Evolutionary conservation across 2,329 filamentous ascomycete genomes (phyloP), one percentile per base, ranked within the genome.

Genomic region (Diaporthe australafricana): DNA sequence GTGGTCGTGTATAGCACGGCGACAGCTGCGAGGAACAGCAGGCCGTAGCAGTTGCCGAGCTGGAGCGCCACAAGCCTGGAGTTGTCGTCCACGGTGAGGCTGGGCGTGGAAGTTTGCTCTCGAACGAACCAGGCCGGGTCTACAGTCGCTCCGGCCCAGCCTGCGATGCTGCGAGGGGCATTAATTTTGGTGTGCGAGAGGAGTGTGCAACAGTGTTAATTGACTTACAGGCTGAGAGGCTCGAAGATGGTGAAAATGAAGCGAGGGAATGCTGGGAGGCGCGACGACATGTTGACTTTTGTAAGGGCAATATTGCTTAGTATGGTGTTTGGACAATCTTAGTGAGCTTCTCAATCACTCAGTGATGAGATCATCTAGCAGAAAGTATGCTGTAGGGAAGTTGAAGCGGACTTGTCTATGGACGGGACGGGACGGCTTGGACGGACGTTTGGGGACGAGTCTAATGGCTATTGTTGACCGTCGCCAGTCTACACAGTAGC

Each of bases 221-320:
- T 63, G 55, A 78, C 87, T 82, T 85, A 92, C 90, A 93, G 84
- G 25, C 90, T 91, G 72, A 93, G 83, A 40, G 92, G 92, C 80
- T 94, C 92, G 52, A 93, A 78, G 68, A 93, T 80, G 38, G 90
- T 92, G 75, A 94, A 93, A 62, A 93, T 83, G 60, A 92, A 79
- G 72, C 90, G 86, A 16, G 92, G 92, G 77, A 93, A 84, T 3
- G 85, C 78, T 2, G 92, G 91, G 27, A 94, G 85, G 74, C 88
- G 86, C 35, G 90, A 86, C 14, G 90, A 84, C 90, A 92, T 92
- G 12, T 30, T 42, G 17, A 38, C 38, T 56, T 11, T 12, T 47
- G 4, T 3, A 12, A 17, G 2, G 16, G 42, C 25, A 14, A n/a
- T 6, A 8, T 8, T 22, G 20, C 17, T 17, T 0, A 25, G 12